Conservation (phyloP, 805 yeast species). For the Phaffomyces thermotolerans region DNA sequence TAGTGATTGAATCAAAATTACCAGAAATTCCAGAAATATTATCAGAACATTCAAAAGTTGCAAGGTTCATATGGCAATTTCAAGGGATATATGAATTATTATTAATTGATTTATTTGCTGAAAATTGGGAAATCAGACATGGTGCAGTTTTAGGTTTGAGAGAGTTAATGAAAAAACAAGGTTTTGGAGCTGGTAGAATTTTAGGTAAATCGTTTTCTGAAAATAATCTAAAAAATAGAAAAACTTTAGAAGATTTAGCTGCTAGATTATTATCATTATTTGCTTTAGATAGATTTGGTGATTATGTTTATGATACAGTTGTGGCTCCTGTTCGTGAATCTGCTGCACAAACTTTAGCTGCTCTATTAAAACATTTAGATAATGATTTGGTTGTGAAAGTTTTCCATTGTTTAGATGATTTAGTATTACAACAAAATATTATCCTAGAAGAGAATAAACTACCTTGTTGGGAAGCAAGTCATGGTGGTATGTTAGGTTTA, state of each 20-base stretch:
- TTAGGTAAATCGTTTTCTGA: slow-evolving; percentile 52
- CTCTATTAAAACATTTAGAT: slow-evolving; percentile 66
- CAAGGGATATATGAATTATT: slow-evolving; percentile 87
- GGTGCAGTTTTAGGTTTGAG: slow-evolving; percentile 92
- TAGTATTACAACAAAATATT: slow-evolving; percentile 56
- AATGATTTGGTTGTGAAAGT: slow-evolving; percentile 49
- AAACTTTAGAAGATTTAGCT: slow-evolving; percentile 79
- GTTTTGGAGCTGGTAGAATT: slow-evolving; percentile 77
- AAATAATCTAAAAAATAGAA: slow-evolving; percentile 57
- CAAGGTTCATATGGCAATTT: slow-evolving; percentile 84
- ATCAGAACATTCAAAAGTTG: slow-evolving; percentile 62
- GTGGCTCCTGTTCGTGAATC: slow-evolving; percentile 98
- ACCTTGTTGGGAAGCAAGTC: slow-evolving; percentile 94
- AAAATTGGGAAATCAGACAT: slow-evolving; percentile 91
- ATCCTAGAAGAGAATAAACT: slow-evolving; percentile 25
- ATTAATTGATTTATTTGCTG: slow-evolving; percentile 71
- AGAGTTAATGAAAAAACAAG: slow-evolving; percentile 78
- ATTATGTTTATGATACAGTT: slow-evolving; percentile 93
- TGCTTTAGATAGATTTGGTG: slow-evolving; percentile 93
- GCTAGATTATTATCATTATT: slow-evolving; percentile 79
- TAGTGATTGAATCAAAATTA: slow-evolving; percentile 74
- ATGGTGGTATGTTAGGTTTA: slow-evolving; percentile 94
- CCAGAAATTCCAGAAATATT: slow-evolving; percentile 60
- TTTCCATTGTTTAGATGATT: slow-evolving; percentile 55
- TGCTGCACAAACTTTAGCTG: slow-evolving; percentile 91